Evolutionary conservation across 805 yeast species (phyloP).

Genomic region (Ogataea haglerorum): DNA sequence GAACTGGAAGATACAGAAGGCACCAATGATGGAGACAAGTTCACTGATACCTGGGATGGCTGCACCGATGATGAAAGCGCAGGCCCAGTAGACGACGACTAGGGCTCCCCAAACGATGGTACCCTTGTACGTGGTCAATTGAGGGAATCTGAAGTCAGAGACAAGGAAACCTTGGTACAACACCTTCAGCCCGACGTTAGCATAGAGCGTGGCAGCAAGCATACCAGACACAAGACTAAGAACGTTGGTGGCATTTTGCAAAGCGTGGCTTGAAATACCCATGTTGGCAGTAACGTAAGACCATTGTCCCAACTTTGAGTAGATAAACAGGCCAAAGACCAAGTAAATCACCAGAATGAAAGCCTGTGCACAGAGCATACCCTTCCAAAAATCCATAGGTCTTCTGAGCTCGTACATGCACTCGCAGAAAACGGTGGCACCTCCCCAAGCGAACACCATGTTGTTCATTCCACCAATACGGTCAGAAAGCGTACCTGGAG

Average conservation of each 20-base stretch:
- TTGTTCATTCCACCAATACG: conserved; percentile 36
- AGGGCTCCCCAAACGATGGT: conserved; percentile 35
- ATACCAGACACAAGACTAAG: conserved; percentile 39
- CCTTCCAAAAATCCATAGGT: conserved; percentile 49
- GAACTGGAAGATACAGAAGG: conserved; percentile 44
- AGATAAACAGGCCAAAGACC: conserved; percentile 41
- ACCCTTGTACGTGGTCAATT: conserved; percentile 33
- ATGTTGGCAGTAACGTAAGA: conserved; percentile 42
- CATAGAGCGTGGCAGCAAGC: conserved; percentile 45
- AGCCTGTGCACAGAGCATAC: conserved; percentile 41
- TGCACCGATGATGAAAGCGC: conserved; percentile 41
- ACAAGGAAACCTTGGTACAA: conserved; percentile 37
- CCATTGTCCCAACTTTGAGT: conserved; percentile 45
- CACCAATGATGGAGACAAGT: conserved; percentile 38
- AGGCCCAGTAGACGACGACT: conserved; percentile 41
- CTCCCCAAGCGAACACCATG: conserved; percentile 49
- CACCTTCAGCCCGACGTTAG: conserved; percentile 45
- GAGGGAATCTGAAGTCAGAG: conserved; percentile 33
- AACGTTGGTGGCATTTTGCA: conserved; percentile 43
- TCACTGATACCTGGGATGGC: conserved; percentile 43
- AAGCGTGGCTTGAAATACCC: conserved; percentile 37
- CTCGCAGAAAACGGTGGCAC: conserved; percentile 46
- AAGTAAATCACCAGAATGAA: conserved; percentile 40
- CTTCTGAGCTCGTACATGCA: conserved; percentile 46
- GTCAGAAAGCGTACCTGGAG: conserved; percentile 31